phyloP scores from a whole-genome alignment of 2,329 filamentous ascomycete genomes.

The Fusarium sp. region DNA sequence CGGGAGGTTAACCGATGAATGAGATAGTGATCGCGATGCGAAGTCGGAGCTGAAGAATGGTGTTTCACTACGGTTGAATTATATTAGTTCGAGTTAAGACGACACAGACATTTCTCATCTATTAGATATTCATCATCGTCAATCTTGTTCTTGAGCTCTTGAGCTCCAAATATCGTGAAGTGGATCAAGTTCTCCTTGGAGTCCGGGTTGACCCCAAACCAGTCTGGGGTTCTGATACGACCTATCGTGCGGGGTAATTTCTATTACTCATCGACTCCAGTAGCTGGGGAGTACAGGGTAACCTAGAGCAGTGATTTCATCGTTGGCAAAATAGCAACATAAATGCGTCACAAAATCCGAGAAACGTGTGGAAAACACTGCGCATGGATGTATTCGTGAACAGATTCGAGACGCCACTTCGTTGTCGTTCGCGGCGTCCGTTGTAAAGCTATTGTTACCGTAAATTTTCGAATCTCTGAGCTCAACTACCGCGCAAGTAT shows the following conservation, averaged over 20 bases:
- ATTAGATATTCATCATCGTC: neutral
- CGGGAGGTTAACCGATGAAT: too few species aligned
- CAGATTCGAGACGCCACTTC: too few species aligned
- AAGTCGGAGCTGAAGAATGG: neutral
- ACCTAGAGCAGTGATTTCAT: neutral
- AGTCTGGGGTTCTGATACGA: slow-evolving; percentile 10
- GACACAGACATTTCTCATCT: accelerated
- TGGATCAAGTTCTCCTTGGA: neutral
- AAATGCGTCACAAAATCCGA: neutral
- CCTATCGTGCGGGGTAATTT: slow-evolving; percentile 41
- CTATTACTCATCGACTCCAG: slow-evolving; percentile 28
- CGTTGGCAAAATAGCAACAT: accelerated
- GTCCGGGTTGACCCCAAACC: neutral
- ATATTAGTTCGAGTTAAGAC: neutral
- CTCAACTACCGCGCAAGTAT: too few species aligned
- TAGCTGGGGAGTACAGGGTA: neutral
- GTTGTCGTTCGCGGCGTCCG: too few species aligned
- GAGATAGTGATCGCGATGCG: neutral
- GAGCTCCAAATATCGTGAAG: neutral
- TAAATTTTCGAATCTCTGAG: too few species aligned
- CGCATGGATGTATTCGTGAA: too few species aligned
- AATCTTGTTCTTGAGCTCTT: neutral
- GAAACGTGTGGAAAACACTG: too few species aligned
- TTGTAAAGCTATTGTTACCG: too few species aligned
- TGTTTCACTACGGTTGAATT: neutral